Conservation (phyloP, 495 filamentous ascomycete genomes). For the Penicillium simplicissimum region DNA sequence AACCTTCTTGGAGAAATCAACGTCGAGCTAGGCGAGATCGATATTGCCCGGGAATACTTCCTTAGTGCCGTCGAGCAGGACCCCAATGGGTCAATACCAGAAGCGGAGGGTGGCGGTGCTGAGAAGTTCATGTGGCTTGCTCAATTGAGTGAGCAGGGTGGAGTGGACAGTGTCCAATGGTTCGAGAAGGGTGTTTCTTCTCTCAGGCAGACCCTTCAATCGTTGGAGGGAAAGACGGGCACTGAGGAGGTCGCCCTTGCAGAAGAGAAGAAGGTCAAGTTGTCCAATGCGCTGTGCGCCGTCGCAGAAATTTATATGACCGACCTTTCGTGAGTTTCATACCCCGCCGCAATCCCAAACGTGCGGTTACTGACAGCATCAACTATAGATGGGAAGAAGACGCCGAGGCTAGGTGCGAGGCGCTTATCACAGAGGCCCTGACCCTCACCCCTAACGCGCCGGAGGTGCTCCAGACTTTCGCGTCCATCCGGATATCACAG, state of each 20-base stretch:
- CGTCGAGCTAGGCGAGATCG: conserved; percentile 79
- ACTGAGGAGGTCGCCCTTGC: conserved; percentile 45
- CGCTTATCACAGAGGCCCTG: conserved; percentile 82
- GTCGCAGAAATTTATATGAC: conserved; percentile 98
- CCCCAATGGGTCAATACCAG: conserved; percentile 61
- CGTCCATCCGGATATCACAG: conserved; percentile 91
- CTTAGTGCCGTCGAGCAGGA: conserved; percentile 69
- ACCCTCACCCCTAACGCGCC: conserved; percentile 70
- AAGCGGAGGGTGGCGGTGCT: conserved; percentile 71
- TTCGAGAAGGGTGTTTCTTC: conserved; percentile 78
- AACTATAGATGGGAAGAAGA: conserved; percentile 74
- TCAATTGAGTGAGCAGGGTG: conserved; percentile 86
- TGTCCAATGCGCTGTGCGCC: conserved; percentile 84
- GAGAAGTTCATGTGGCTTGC: conserved; percentile 97
- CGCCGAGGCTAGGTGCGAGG: conserved; percentile 81
- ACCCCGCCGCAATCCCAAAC: neutral
- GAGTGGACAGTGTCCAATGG: conserved; percentile 79
- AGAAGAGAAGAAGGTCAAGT: conserved; percentile 71
- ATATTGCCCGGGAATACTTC: conserved; percentile 69
- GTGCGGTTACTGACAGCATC: conserved; percentile 8
- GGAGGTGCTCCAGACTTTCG: conserved; percentile 89
- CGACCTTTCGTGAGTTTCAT: conserved; percentile 66
- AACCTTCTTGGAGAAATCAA: conserved; percentile 81
- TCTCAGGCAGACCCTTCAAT: conserved; percentile 65
- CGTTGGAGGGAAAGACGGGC: conserved; percentile 40